phyloP scores from a whole-genome alignment of 352 stramenopile genomes.

The Pythium dissimile region DNA sequence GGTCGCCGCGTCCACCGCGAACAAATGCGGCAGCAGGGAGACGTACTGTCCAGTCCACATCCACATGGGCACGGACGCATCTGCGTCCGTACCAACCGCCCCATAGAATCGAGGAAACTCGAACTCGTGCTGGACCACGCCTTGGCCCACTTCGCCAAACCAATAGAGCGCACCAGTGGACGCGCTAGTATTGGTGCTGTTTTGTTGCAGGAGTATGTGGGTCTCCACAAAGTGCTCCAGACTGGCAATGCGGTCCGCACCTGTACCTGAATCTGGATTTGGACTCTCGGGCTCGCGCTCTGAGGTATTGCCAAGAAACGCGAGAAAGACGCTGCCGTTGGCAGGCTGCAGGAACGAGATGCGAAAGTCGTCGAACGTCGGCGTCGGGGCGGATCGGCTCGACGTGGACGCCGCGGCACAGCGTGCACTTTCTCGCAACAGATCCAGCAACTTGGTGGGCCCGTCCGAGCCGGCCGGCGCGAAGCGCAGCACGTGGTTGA shows the following conservation, averaged over 20 bases:
- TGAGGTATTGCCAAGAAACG: no score
- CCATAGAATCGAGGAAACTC: slow-evolving; percentile 1
- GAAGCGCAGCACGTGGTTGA: background rate
- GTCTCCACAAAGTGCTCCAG: slow-evolving; percentile 9
- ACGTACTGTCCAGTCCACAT: no score
- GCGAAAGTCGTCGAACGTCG: background rate
- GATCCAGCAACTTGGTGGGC: background rate
- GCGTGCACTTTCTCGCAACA: background rate
- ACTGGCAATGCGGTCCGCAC: background rate
- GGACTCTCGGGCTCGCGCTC: no score
- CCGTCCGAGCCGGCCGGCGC: background rate
- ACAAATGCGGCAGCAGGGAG: slow-evolving; percentile 3
- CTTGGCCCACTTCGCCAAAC: background rate
- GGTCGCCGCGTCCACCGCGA: background rate
- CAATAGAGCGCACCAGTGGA: background rate
- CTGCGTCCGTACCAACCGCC: no score
- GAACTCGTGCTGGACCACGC: slow-evolving; percentile 1
- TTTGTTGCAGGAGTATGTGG: background rate
- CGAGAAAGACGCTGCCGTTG: background rate
- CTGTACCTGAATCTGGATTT: background rate
- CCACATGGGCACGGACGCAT: no score
- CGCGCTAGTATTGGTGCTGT: background rate
- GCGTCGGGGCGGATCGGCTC: background rate
- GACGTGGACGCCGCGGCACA: background rate
- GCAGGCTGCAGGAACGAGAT: background rate